A percentile compares a stretch with the other conserved stretches of the same genome.
Evolutionary conservation across 1,284 basidiomycete species (phyloP).

Genomic region (Sporisorium sorghi): DNA sequence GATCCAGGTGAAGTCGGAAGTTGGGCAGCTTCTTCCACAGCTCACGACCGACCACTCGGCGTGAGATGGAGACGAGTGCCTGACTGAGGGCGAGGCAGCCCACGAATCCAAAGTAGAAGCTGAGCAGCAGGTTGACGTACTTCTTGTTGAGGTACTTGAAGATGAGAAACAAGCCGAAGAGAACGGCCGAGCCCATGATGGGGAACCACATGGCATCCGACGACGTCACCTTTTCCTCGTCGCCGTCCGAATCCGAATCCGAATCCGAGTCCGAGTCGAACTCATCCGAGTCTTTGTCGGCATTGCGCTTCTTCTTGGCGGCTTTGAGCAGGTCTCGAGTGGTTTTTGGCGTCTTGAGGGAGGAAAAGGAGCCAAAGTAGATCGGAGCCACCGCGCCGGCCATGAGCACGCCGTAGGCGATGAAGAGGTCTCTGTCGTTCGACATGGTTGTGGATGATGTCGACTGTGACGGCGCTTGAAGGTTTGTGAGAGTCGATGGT

Average conservation of each 20-base stretch:
- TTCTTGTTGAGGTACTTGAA: constrained; percentile 67
- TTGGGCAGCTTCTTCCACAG: constrained; percentile 52
- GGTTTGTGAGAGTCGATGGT: neutral
- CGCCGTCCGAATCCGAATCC: constrained; percentile 56
- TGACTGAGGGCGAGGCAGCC: constrained; percentile 59
- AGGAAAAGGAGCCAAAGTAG: constrained; percentile 60
- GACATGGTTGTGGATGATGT: constrained; percentile 20
- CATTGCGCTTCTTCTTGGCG: constrained; percentile 33
- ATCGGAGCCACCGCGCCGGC: constrained; percentile 57
- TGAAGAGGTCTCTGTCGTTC: constrained; percentile 50
- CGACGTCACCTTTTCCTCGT: constrained; percentile 60
- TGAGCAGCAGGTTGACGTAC: constrained; percentile 61
- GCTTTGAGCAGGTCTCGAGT: constrained; percentile 55
- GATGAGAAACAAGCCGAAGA: constrained; percentile 61
- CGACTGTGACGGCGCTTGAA: neutral
- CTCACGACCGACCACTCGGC: constrained; percentile 29
- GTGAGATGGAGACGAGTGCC: constrained; percentile 35
- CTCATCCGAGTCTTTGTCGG: constrained; percentile 13
- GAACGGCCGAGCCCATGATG: constrained; percentile 62
- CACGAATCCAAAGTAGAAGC: constrained; percentile 65
- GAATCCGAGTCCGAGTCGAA: constrained; percentile 28
- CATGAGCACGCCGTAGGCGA: constrained; percentile 62
- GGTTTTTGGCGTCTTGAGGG: constrained; percentile 61
- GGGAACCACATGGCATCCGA: constrained; percentile 66
- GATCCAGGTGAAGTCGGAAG: constrained; percentile 42